Base-by-base conservation (phyloP, 306 rosid species). In the Vicia sativa region DNA sequence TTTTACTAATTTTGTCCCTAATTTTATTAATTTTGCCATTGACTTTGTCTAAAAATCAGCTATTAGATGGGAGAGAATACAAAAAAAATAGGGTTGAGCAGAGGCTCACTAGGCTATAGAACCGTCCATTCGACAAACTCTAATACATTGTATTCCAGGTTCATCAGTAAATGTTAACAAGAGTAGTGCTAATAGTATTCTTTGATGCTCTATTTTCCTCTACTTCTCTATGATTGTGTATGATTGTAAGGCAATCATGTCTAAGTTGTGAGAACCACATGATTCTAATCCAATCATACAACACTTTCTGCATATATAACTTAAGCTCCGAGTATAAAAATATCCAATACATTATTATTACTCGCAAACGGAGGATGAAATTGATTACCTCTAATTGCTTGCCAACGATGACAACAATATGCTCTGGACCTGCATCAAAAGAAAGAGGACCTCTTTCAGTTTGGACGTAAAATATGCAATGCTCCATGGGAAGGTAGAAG, bases 401-500 rank as follows among this genome's bases (percentile, higher is more conserved):
- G 58, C 95, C 96, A 55, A 87, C 70, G 6, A 88, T 86, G 66
- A 83, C 91, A 31, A 89, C 84, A 5, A 92, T 57, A 54, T 74
- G 37, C 41, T 84, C 87, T 4, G 91, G 85, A 46, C 77, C 84
- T 66, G 90, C 88, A 75, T 84, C 84, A 75, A 89, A 89, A 58
- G 66, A 74, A 9, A 76, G 63, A 13, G 82, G 68, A 60, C 82
- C 82, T 74, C 76, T 68, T 15, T 81, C 84, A 2, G 96, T 70
- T 63, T 78, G 83, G 34, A 89, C 34, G 25, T 67, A 65, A 62
- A 86, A 86, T 65, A 81, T 85, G 45, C 87, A 87, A 0, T 68
- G 80, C 72, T 84, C 87, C 73, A 78, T 11, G 8, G 89, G 91
- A 50, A 92, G 80, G 83, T 92, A 87, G 52, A 92, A 83, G 55